Evolutionary conservation across 1,139 yeast species (phyloP).

Genomic region (Spathaspora sp.): DNA sequence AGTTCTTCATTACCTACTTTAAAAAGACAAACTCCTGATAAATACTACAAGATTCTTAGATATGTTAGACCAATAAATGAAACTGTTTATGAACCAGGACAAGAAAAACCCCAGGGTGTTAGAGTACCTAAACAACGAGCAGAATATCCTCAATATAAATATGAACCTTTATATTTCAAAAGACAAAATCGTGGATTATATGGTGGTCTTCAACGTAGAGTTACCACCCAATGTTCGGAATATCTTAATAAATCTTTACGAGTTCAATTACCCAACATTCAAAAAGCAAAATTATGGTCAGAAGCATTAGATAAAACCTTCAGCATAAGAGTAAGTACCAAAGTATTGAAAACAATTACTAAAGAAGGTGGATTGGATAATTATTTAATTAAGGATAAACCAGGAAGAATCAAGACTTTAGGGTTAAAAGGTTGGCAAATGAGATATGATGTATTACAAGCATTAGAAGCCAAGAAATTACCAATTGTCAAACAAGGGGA

Average conservation of each 20-base stretch:
- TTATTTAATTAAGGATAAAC: constrained; percentile 79
- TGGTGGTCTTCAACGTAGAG: constrained; percentile 82
- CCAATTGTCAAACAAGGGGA: constrained; percentile 16
- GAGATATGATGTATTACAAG: constrained; percentile 65
- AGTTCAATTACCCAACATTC: constrained; percentile 80
- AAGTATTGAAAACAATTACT: constrained; percentile 80
- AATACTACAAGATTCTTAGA: constrained; percentile 40
- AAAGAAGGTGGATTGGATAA: constrained; percentile 94
- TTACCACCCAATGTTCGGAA: constrained; percentile 80
- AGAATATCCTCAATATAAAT: constrained; percentile 75
- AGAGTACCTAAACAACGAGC: constrained; percentile 49
- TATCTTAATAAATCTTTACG: constrained; percentile 71
- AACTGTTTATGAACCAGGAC: constrained; percentile 37
- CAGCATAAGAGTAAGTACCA: constrained; percentile 67
- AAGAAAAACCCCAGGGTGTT: constrained; percentile 27
- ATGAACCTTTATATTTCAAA: constrained; percentile 73
- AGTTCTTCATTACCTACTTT: constrained; percentile 4
- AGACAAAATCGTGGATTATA: constrained; percentile 84
- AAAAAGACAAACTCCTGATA: constrained; percentile 16
- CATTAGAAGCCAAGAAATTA: constrained; percentile 25
- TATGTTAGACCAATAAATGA: constrained; percentile 40
- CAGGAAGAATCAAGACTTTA: constrained; percentile 87
- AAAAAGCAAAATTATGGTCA: constrained; percentile 77
- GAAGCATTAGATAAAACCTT: constrained; percentile 63
- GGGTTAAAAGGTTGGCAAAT: constrained; percentile 92